These are phyloP conservation scores for Fusarium graminum DNA, from an alignment of 2,329 filamentous ascomycete species.

Conservation along the genomic window DNA sequence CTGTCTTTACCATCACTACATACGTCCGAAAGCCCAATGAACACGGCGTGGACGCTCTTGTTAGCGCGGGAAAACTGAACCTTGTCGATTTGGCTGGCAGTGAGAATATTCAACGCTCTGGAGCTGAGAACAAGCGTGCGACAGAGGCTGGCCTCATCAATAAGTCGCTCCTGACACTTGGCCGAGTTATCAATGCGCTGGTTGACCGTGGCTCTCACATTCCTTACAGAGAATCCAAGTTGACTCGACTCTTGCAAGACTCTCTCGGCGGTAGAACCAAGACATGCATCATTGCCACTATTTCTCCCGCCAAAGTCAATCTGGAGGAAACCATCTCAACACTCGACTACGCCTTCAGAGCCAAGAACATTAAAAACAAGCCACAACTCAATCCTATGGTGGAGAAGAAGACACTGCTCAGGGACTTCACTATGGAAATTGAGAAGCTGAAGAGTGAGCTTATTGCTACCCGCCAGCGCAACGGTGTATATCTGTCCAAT, in stretches of 20 bases:
- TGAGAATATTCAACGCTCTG: constrained; percentile 96
- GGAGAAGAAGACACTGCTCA: constrained; percentile 91
- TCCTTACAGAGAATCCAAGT: constrained; percentile 92
- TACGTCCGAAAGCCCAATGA: constrained; percentile 86
- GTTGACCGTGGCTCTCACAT: constrained; percentile 93
- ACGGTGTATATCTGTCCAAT: constrained; percentile 92
- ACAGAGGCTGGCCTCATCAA: constrained; percentile 97
- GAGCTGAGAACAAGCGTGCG: constrained; percentile 97
- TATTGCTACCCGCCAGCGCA: constrained; percentile 90
- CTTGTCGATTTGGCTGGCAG: constrained; percentile 96
- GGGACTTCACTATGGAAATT: constrained; percentile 91
- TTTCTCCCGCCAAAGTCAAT: constrained; percentile 94
- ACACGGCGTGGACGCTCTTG: constrained; percentile 87
- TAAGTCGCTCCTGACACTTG: constrained; percentile 94
- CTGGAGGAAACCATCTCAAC: constrained; percentile 98
- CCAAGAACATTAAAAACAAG: constrained; percentile 98
- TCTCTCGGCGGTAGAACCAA: constrained; percentile 96
- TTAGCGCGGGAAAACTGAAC: constrained; percentile 94
- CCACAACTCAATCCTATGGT: constrained; percentile 93
- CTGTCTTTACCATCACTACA: constrained; percentile 95
- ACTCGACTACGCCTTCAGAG: constrained; percentile 95
- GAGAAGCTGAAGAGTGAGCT: constrained; percentile 95
- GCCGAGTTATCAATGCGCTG: constrained; percentile 96
- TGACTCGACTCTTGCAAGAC: constrained; percentile 94
- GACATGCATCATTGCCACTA: constrained; percentile 97